Evolutionary conservation across 2,329 filamentous ascomycete genomes (phyloP), one percentile per base, ranked within the genome.

Genomic region (Pyrenophora tritici-repentis): DNA sequence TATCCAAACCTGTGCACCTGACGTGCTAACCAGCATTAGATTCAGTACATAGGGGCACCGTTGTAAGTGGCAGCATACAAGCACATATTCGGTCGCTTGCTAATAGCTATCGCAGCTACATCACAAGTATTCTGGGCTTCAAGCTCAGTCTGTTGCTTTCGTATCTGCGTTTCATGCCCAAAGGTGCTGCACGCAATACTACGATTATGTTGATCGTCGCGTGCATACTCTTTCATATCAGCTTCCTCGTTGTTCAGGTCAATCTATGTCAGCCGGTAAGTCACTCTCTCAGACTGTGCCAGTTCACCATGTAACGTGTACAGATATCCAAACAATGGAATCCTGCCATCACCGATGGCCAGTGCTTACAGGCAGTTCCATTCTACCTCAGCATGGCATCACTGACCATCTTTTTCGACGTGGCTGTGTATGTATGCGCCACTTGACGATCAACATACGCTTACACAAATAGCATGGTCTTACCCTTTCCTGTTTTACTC

Each of bases 11-110:
- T 16, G 24, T 14, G 4, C 37, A 18, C n/a, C 14, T 32, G 5
- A 9, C 4, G 9, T 6, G 17, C 50, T 59, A 17, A 59, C 14
- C 2, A n/a, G 4, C 26, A 33, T 6, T 31, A 59, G 56, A 26
- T 59, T 5, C 57, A 59, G 50, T 59, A 58, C 29, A 58, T 59
- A 9, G 57, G 57, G 9, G 57, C 57, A 17, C 57, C 57, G 29
- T 59, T 58, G 54, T 59, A 36, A 50, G 48, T n/a, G 7, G 3
- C 16, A 6, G 10, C 14, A 10, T n/a, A 12, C 40, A 6, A 34
- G 8, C 2, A 9, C 3, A 9, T 9, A 10, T 29, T 10, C 1
- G n/a, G 22, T 12, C 10, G 10, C 1, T 2, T 6, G 3, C 38
- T 53, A n/a, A 56, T 36, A 9, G 6, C 0, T 24, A 2, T 4